These are phyloP conservation scores for Linum tenue DNA, from an alignment of 345 rosid genomes.

Conservation along the genomic window DNA sequence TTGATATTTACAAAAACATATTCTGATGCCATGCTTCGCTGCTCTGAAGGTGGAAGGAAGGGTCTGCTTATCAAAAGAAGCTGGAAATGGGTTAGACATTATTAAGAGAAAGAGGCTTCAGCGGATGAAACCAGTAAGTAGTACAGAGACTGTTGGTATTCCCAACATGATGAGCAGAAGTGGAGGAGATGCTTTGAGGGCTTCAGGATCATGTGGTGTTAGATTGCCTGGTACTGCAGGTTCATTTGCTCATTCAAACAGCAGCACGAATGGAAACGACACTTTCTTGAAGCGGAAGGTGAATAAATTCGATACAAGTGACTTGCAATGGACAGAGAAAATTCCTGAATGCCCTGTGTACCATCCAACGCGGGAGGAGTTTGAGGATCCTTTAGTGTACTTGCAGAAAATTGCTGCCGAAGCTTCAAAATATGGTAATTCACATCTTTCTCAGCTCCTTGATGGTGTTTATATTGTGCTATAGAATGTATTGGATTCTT, in stretches of 20 bases:
- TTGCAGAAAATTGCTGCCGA: conserved; percentile 87
- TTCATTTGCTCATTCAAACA: conserved; percentile 25
- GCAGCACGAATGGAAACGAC: conserved; percentile 35
- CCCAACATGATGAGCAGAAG: conserved; percentile 55
- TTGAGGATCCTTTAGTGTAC: conserved; percentile 89
- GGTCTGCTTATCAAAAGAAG: conserved; percentile 62
- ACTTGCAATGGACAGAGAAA: conserved; percentile 81
- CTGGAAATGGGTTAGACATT: conserved; percentile 55
- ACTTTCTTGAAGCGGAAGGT: conserved; percentile 49
- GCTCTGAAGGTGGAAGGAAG: conserved; percentile 83
- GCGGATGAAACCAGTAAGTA: conserved; percentile 49
- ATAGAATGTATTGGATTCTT: no score
- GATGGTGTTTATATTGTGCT: no score
- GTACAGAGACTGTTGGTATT: conserved; percentile 31
- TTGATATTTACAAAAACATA: neutral
- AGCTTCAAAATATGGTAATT: conserved; percentile 87
- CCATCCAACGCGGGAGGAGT: conserved; percentile 85
- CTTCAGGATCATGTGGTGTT: conserved; percentile 71
- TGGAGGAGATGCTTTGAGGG: conserved; percentile 78
- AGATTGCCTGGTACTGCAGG: conserved; percentile 46
- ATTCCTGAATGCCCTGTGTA: conserved; percentile 95
- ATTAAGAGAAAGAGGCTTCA: conserved; percentile 84
- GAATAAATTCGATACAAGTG: conserved; percentile 60
- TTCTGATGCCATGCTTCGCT: neutral
- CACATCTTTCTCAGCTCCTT: neutral